phyloP scores from a whole-genome alignment of 2,329 filamentous ascomycete genomes.

The Periconia sp. region DNA sequence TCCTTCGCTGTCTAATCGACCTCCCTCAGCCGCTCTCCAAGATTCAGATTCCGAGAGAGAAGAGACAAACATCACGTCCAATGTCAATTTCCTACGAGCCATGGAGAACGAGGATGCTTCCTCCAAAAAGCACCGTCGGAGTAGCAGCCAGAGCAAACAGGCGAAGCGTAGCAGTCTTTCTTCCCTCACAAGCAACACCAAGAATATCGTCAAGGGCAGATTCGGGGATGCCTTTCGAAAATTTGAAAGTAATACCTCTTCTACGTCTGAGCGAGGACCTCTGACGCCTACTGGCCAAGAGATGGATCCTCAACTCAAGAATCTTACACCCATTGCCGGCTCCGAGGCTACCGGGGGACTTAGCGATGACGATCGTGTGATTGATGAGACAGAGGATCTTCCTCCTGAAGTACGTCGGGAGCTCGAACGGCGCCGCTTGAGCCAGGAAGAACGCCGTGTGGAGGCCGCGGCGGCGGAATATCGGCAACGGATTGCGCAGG shows the following conservation, averaged over 20 bases:
- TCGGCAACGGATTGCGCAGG: conserved; percentile 69
- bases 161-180: conserved; percentile 73
- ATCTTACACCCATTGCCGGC: conserved; percentile 68
- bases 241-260: conserved; percentile 67
- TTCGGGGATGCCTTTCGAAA: conserved; percentile 93
- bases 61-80: conserved; percentile 71
- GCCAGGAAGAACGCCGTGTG: conserved; percentile 87
- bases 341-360: conserved; percentile 72
- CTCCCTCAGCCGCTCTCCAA: conserved; percentile 32
- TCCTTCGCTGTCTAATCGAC: conserved; percentile 29
- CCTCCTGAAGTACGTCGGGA: conserved; percentile 89
- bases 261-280: conserved; percentile 26
- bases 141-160: conserved; percentile 61
- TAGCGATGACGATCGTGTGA: conserved; percentile 66
- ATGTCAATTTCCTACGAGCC: conserved; percentile 79
- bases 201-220: conserved; percentile 80
- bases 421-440: conserved; percentile 77
- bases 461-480: conserved; percentile 89
- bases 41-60: conserved; percentile 51
- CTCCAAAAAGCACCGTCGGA: conserved; percentile 59
- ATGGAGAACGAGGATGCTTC: conserved; percentile 65
- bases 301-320: conserved; percentile 21
- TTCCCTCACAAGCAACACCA: conserved; percentile 70
- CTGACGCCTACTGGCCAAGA: conserved; percentile 28
- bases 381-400: conserved; percentile 70